Percentiles rank a stretch among this genome's conserved stretches.
These are phyloP conservation scores for Fragosphaeria purpurea DNA, from an alignment of 2,329 filamentous ascomycete genomes.

Conservation along the genomic window DNA sequence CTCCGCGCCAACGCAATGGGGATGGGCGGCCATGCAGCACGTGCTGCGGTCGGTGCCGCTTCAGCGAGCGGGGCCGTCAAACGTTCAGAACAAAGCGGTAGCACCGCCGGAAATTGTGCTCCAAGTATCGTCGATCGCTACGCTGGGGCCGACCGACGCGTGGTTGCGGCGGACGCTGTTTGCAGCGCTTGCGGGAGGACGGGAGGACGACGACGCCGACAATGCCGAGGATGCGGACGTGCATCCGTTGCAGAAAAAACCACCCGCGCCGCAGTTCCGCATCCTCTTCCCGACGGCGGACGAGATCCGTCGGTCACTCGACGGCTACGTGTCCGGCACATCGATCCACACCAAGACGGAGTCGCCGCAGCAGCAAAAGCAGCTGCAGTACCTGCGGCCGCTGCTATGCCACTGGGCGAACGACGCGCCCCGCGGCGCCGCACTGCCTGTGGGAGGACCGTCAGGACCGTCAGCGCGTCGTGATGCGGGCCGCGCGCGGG, in stretches of 20 bases:
- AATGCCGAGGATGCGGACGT: neutral
- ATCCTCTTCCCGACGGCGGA: constrained; percentile 73
- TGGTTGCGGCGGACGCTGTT: constrained; percentile 64
- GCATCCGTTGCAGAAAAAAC: constrained; percentile 9
- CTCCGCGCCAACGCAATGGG: constrained; percentile 52
- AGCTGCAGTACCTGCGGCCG: constrained; percentile 61
- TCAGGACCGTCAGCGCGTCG: constrained; percentile 9
- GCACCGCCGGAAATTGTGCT: constrained; percentile 36
- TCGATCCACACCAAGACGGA: constrained; percentile 78
- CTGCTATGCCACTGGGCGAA: constrained; percentile 69
- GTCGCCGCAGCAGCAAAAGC: constrained; percentile 59
- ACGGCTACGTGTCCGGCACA: constrained; percentile 66
- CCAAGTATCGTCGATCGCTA: constrained; percentile 75
- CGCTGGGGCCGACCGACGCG: constrained; percentile 56
- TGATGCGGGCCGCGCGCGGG: constrained; percentile 53
- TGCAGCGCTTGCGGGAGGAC: constrained; percentile 30
- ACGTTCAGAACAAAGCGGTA: neutral
- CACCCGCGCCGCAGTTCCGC: constrained; percentile 41
- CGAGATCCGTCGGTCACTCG: constrained; percentile 65
- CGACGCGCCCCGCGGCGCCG: constrained; percentile 31
- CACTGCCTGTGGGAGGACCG: neutral
- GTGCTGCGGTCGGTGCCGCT: constrained; percentile 46
- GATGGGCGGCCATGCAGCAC: constrained; percentile 60
- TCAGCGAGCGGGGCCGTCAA: constrained; percentile 9
- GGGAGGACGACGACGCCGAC: neutral